phyloP scores from a whole-genome alignment of 257 asterid genomes.

The Solanum peruvianum region DNA sequence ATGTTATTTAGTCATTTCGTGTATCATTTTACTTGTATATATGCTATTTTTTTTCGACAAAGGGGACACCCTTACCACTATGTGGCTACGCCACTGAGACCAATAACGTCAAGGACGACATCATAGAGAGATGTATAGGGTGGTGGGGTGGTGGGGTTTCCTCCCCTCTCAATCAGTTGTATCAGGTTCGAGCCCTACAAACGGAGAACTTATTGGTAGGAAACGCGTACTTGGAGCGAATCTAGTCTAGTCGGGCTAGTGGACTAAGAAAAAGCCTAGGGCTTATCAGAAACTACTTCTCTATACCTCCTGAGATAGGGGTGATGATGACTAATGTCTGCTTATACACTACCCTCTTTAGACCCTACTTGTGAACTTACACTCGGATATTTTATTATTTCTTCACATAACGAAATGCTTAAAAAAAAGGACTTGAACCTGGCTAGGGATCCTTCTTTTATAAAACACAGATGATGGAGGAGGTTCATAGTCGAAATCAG shows the following conservation, averaged over 20 bases:
- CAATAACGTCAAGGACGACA: not conserved
- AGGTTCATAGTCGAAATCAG: slow-evolving; percentile 32
- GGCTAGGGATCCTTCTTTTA: slow-evolving; percentile 57
- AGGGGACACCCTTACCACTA: too few relatives aligned
- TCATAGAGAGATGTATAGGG: not conserved
- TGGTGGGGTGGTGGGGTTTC: not conserved
- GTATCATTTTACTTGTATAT: too few relatives aligned
- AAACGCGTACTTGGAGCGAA: not conserved
- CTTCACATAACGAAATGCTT: not conserved
- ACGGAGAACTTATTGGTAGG: not conserved
- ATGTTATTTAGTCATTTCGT: too few relatives aligned
- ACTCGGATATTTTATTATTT: not conserved
- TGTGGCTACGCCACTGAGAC: not conserved
- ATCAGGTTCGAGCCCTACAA: not conserved
- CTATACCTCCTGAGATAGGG: not conserved
- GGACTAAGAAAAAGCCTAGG: not conserved
- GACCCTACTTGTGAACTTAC: not conserved
- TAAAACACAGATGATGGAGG: slow-evolving; percentile 51
- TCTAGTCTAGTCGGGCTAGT: not conserved
- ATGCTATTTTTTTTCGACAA: too few relatives aligned
- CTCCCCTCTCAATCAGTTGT: not conserved
- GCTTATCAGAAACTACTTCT: not conserved
- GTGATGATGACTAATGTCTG: not conserved
- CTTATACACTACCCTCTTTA: not conserved
- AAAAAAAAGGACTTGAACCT: slow-evolving; percentile 18